A percentile compares a stretch with the other conserved stretches of the same genome.
These are phyloP conservation scores for Cytospora mali DNA, from an alignment of 2,329 filamentous ascomycete species.

Conservation along the genomic window DNA sequence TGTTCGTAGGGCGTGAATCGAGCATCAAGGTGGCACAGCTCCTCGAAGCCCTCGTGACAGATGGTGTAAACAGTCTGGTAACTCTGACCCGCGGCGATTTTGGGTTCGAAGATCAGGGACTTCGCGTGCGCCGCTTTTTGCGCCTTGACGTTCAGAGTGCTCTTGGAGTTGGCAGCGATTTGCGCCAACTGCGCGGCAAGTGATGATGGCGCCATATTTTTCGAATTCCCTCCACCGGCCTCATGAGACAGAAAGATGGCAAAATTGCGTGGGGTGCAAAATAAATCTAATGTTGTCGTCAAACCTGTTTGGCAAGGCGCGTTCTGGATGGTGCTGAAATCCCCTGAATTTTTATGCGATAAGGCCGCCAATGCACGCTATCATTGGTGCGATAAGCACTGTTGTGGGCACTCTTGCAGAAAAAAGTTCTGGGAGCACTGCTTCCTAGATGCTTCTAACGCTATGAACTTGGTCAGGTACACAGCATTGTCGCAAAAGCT, in stretches of 20 bases:
- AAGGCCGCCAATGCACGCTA: background rate
- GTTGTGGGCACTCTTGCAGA: background rate
- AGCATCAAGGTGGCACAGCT: conserved; percentile 83
- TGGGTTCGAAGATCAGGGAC: conserved; percentile 89
- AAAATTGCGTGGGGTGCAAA: background rate
- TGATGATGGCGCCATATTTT: conserved; percentile 49
- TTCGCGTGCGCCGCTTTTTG: conserved; percentile 91
- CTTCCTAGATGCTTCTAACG: background rate
- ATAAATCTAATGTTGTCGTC: background rate
- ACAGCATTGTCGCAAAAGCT: background rate
- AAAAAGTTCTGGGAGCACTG: conserved; percentile 18
- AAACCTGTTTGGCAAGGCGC: conserved; percentile 1
- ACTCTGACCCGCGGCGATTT: conserved; percentile 82
- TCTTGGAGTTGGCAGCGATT: conserved; percentile 86
- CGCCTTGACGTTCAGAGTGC: conserved; percentile 88
- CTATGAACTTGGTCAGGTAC: background rate
- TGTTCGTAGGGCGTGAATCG: conserved; percentile 75
- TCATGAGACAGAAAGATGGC: conserved; percentile 11
- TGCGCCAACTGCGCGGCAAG: conserved; percentile 93
- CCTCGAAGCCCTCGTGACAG: conserved; percentile 86
- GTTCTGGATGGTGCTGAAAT: conserved; percentile 4
- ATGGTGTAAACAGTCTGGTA: conserved; percentile 87
- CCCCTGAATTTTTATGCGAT: conserved; percentile 21
- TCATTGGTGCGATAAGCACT: background rate
- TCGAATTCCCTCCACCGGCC: conserved; percentile 12